Percentiles rank a stretch among this genome's conserved stretches.
Evolutionary conservation across 2,329 filamentous ascomycete species (phyloP).

Genomic region (Aspergillus sclerotialis): DNA sequence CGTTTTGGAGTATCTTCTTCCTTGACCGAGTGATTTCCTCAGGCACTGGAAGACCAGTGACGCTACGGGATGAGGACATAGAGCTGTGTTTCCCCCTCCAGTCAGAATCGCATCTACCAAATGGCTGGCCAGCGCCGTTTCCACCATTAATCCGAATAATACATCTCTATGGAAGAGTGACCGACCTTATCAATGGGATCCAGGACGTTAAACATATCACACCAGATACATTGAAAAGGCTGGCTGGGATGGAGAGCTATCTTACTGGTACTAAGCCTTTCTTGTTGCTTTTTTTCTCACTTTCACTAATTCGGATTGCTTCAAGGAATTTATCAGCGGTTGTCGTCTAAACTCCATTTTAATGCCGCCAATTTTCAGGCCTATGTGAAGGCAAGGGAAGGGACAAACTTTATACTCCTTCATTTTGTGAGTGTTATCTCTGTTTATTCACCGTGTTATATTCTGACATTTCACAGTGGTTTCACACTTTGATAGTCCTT

Average conservation of each 20-base stretch:
- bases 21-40: constrained; percentile 82
- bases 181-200: constrained; percentile 77
- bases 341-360: constrained; percentile 71
- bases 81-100: constrained; percentile 64
- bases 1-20: constrained; percentile 86
- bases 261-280: constrained; percentile 52
- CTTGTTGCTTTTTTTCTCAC: not conserved
- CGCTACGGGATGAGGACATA: constrained; percentile 75
- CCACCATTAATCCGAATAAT: constrained; percentile 77
- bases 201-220: constrained; percentile 67
- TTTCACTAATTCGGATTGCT: constrained; percentile 2
- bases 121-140: constrained; percentile 70
- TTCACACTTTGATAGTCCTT: constrained; percentile 77
- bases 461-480: constrained; percentile 50
- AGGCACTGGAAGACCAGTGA: constrained; percentile 76
- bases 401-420: constrained; percentile 77
- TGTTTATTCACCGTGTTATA: not conserved
- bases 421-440: constrained; percentile 50
- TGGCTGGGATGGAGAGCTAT: constrained; percentile 73
- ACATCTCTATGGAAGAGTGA: constrained; percentile 76
- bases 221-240: constrained; percentile 61
- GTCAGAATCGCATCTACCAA: constrained; percentile 45
- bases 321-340: constrained; percentile 58
- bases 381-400: constrained; percentile 72
- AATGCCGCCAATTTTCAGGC: constrained; percentile 80